Evolutionary conservation across 768 basidiomycete genomes (phyloP), one percentile per base, ranked within the genome.

Genomic region (Kwoniella mangroviensis): DNA sequence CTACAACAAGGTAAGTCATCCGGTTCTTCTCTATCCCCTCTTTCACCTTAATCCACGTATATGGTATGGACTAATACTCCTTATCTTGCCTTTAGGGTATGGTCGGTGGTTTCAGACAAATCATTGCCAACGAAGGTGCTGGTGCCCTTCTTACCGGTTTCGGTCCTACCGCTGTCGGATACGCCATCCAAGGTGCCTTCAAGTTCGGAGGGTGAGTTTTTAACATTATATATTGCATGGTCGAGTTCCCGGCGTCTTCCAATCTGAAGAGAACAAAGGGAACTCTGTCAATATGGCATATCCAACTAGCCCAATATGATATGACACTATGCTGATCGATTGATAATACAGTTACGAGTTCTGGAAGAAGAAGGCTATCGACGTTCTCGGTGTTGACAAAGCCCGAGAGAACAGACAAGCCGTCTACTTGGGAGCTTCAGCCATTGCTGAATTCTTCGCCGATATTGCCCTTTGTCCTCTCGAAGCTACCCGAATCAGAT

Each of bases 161-260:
- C 82, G 92, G 92, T 45, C 95, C 95, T 64, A 98, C 95, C 69
- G 86, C 94, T 72, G 86, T 96, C 84, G 94, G 95, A 73, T 95
- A 95, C 87, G 92, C 93, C 10, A 88, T 94, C 78, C 95, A 97
- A 86, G 95, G 95, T 83, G 90, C 94, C 89, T 94, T 96, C 91
- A 98, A 98, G 86, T 97, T 93, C 84, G 95, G 95, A 86, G 92
- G 95, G 77, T 84, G 54, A 70, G 81, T 65, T 6, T 26, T 19
- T 6, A 21, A 21, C 26, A 28, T 51, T 15, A 9, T 24, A 57
- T n/a, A 6, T 5, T 17, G n/a, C 5, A 19, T 53, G 52, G 19
- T n/a, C n/a, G n/a, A n/a, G 6, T 34, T 34, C 1, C 6, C 6
- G 6, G 34, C 34, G 34, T 7, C 34, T 7, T 34, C 34, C 34